Percentiles rank a stretch among this genome's conserved stretches.
These are phyloP conservation scores for Ogataea sp. DNA, from an alignment of 805 yeast genomes.

Conservation along the genomic window DNA sequence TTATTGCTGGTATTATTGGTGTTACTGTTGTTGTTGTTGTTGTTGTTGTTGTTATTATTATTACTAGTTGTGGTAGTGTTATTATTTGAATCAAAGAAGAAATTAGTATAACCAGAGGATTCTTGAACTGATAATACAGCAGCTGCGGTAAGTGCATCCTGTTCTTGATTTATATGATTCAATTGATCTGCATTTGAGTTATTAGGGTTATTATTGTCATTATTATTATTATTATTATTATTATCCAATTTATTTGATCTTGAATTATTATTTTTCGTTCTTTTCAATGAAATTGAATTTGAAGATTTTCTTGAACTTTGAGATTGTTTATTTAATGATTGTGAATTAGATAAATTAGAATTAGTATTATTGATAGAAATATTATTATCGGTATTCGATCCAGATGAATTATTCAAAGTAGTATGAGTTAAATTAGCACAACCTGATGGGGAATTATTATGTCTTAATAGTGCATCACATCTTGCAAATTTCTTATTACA, in stretches of 20 bases:
- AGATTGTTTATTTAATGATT: neutral
- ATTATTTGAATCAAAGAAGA: constrained; percentile 1
- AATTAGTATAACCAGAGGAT: constrained; percentile 1
- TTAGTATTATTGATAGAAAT: neutral
- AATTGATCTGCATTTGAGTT: neutral
- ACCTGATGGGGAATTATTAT: constrained; percentile 34
- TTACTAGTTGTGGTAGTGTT: too few species aligned
- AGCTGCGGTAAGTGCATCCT: constrained; percentile 13
- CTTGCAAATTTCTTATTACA: constrained; percentile 66
- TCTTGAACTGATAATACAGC: constrained; percentile 4
- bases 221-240: too few species aligned
- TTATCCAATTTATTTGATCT: too few species aligned
- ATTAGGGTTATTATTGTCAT: neutral
- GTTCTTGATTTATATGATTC: neutral
- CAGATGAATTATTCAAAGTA: neutral
- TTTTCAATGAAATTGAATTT: too few species aligned
- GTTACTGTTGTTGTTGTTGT: neutral
- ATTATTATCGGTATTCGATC: too few species aligned
- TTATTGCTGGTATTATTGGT: too few species aligned
- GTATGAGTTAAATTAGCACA: constrained; percentile 9
- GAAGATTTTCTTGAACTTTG: too few species aligned
- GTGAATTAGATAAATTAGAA: neutral
- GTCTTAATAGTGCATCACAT: constrained; percentile 69
- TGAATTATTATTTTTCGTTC: too few species aligned
- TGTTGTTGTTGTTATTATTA: neutral